Evolutionary conservation across 1,284 basidiomycete species (phyloP).

Genomic region (Rhodotorula sp.): DNA sequence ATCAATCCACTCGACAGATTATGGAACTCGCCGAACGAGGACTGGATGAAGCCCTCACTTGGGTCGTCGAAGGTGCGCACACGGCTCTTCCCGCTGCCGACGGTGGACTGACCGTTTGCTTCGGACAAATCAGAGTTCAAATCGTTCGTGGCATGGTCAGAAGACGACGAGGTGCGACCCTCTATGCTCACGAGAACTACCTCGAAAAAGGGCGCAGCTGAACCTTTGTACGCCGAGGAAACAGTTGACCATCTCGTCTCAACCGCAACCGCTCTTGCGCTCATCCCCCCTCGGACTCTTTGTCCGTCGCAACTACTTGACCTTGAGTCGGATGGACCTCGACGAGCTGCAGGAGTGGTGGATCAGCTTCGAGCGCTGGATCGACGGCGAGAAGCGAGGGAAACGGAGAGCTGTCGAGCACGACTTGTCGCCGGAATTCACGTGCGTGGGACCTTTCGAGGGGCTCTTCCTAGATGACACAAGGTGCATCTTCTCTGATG

Average conservation of each 20-base stretch:
- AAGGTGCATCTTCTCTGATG: too few species aligned
- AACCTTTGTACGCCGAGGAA: background rate
- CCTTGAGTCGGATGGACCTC: conserved; percentile 22
- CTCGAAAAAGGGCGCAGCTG: background rate
- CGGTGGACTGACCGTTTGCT: too few species aligned
- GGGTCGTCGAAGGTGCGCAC: conserved; percentile 4
- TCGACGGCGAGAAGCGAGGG: background rate
- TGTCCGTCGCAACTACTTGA: conserved; percentile 28
- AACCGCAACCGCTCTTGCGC: conserved; percentile 29
- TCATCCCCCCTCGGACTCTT: conserved; percentile 37
- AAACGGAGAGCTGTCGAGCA: background rate
- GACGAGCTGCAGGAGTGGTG: conserved; percentile 21
- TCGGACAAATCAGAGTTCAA: background rate
- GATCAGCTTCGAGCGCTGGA: conserved; percentile 7
- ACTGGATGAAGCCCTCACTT: conserved; percentile 5
- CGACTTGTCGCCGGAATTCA: background rate
- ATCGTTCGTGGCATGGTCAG: conserved; percentile 6
- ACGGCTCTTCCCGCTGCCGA: background rate
- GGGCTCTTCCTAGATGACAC: too few species aligned
- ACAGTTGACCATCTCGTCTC: conserved; percentile 6
- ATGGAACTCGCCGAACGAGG: background rate
- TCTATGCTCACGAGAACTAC: background rate
- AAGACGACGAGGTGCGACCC: conserved; percentile 31
- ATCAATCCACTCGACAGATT: background rate
- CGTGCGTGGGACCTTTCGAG: too few species aligned